These are phyloP conservation scores for Hyaloraphidium curvatum DNA, from an alignment of 192 early-diverging fungal genomes.

Conservation along the genomic window DNA sequence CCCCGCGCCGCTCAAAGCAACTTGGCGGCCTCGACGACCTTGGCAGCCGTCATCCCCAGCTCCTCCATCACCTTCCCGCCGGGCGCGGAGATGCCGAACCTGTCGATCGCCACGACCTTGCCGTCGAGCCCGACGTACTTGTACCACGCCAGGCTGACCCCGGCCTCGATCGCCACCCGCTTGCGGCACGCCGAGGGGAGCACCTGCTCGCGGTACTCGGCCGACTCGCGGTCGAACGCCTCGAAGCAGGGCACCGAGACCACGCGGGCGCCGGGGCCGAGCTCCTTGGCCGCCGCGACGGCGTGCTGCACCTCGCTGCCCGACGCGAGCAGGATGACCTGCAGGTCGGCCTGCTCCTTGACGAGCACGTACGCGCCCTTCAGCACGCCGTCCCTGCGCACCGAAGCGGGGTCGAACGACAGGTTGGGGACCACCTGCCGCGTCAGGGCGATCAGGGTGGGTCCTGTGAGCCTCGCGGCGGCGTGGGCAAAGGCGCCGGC, in stretches of 20 bases:
- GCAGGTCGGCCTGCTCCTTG: constrained; percentile 30
- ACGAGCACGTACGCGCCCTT: constrained; percentile 76
- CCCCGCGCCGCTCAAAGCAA: no score
- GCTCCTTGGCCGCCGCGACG: constrained; percentile 63
- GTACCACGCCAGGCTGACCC: no score
- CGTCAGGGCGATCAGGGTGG: constrained; percentile 68
- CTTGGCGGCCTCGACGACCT: no score
- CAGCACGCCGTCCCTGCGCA: constrained; percentile 22
- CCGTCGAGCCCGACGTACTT: no score
- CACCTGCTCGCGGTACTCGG: no score
- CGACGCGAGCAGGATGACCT: constrained; percentile 55
- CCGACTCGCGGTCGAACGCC: constrained; percentile 65
- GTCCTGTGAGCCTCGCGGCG: constrained; percentile 41
- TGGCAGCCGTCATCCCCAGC: no score
- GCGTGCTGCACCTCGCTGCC: constrained; percentile 82
- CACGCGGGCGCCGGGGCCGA: constrained; percentile 45
- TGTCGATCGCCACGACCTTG: no score
- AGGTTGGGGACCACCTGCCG: constrained; percentile 92
- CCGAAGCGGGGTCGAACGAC: constrained; percentile 62
- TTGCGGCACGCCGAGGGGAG: no score
- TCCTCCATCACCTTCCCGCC: no score
- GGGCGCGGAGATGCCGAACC: no score
- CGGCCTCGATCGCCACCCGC: no score
- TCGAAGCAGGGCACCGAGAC: constrained; percentile 89
- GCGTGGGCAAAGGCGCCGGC: constrained; percentile 77